These are phyloP conservation scores for Taxawa tesnikishii DNA, from an alignment of 2,329 filamentous ascomycete genomes.

Conservation along the genomic window DNA sequence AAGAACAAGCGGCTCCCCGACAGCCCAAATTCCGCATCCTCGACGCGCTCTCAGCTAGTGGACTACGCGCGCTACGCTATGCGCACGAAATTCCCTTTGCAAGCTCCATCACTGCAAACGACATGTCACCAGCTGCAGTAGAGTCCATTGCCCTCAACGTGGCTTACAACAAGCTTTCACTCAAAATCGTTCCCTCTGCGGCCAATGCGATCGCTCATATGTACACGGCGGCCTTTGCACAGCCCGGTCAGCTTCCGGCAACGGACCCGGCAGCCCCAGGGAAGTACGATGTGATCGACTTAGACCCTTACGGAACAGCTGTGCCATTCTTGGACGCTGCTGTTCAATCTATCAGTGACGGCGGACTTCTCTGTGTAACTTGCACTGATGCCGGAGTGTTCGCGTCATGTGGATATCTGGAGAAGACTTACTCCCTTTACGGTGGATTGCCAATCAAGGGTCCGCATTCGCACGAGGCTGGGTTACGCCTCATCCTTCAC, in stretches of 20 bases:
- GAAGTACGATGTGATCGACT: slow-evolving; percentile 85
- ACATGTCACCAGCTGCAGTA: slow-evolving; percentile 48
- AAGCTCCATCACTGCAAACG: slow-evolving; percentile 55
- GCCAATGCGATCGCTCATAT: slow-evolving; percentile 85
- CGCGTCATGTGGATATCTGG: slow-evolving; percentile 84
- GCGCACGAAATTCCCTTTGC: slow-evolving; percentile 79
- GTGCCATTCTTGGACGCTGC: slow-evolving; percentile 87
- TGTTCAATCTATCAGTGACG: slow-evolving; percentile 74
- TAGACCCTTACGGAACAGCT: slow-evolving; percentile 92
- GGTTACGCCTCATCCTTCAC: slow-evolving; percentile 74
- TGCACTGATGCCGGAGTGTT: slow-evolving; percentile 95
- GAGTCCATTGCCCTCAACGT: slow-evolving; percentile 71
- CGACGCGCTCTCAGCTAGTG: slow-evolving; percentile 88
- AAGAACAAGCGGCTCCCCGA: background rate
- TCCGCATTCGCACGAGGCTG: slow-evolving; percentile 75
- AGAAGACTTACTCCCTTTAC: slow-evolving; percentile 91
- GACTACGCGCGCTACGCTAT: slow-evolving; percentile 81
- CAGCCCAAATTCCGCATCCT: slow-evolving; percentile 61
- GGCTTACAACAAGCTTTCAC: slow-evolving; percentile 62
- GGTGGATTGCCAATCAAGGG: slow-evolving; percentile 82
- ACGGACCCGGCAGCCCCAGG: slow-evolving; percentile 22
- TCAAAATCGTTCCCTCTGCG: slow-evolving; percentile 59
- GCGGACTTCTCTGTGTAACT: slow-evolving; percentile 84
- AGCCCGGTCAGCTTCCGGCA: slow-evolving; percentile 14
- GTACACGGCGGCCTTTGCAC: slow-evolving; percentile 46